Evolutionary conservation across 192 early-diverging fungal genomes (phyloP), one percentile per base, ranked within the genome.

Genomic region (Mortierella hygrophila): DNA sequence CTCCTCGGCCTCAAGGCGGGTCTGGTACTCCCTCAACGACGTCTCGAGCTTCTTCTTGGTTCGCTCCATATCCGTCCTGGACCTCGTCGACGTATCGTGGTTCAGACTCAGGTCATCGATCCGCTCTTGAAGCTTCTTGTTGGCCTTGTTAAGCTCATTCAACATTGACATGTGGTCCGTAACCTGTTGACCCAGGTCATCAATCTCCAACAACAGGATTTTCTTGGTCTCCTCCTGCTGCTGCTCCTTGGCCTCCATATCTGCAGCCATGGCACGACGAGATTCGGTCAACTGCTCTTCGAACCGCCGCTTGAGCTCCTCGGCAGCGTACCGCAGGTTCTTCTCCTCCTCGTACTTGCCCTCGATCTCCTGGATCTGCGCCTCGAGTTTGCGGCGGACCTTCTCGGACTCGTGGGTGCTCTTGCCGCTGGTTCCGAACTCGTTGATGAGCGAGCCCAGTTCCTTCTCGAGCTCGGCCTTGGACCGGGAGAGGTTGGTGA

Each of bases 321-420:
- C 93, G 29, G 92, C 92, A 78, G 90, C 91, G 29, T 74, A 85
- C 13, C 92, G 91, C 26, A 87, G 81, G 10, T 65, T 82, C 69
- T 92, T 89, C 76, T 96, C 95, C 44, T 92, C 92, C 72, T 95
- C 94, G n/a, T 91, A 93, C 21, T 82, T 85, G 91, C 90, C 49
- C 52, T 90, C 85, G 35, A 97, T 85, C 49, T 94, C 94, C 3
- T 90, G 91, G 18, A 95, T 87, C 37, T 88, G 88, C 10, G 85
- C 74, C 76, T 96, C 93, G 21, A 97, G 89, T 37, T 92, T 86
- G 23, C 92, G 91, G 73, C 93, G 90, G 7, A 91, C 65, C 76
- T 93, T 94, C 78, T 95, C 94, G 37, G 96, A 90, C 74, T 96
- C 95, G 75, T 96, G 96, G 32, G 94, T 88, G 80, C 95, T 96